These are phyloP conservation scores for Pseudomicrostroma phylloplanum DNA, from an alignment of 1,284 basidiomycete species.

Conservation along the genomic window DNA sequence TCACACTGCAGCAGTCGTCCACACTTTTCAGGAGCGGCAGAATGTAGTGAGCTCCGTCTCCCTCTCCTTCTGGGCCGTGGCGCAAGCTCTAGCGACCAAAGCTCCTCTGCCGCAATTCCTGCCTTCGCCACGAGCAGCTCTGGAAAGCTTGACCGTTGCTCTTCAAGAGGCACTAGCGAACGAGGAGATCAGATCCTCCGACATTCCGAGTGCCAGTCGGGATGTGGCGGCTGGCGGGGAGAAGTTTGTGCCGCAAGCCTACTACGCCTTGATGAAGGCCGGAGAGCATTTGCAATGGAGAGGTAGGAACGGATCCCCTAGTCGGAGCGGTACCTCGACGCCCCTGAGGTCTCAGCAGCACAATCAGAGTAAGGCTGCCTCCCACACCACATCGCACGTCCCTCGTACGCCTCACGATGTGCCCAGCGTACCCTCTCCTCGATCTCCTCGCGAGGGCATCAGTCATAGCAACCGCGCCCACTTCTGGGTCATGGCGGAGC, in stretches of 20 bases:
- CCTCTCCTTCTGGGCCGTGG: constrained; percentile 53
- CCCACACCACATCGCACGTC: neutral
- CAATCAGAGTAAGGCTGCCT: neutral
- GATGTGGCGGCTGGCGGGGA: too few relatives aligned
- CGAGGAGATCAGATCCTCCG: too few relatives aligned
- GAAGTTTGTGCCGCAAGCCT: neutral
- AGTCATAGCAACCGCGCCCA: constrained; percentile 38
- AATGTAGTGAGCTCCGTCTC: constrained; percentile 54
- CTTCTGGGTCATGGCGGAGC: constrained; percentile 43
- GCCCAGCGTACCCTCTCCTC: too few relatives aligned
- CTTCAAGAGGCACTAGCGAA: constrained; percentile 22
- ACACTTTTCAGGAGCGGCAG: constrained; percentile 54
- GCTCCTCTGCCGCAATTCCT: constrained; percentile 55
- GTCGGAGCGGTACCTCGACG: neutral
- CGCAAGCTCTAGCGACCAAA: constrained; percentile 53
- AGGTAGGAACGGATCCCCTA: neutral
- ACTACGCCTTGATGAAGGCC: neutral
- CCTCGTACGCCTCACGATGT: neutral
- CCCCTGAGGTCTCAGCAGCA: constrained; percentile 7
- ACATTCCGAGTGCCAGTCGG: too few relatives aligned
- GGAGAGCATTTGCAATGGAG: neutral
- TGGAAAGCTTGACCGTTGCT: constrained; percentile 32
- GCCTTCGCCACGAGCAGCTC: constrained; percentile 52
- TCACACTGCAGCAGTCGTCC: constrained; percentile 52
- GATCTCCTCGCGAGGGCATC: neutral